Conservation (phyloP, 305 asterid genomes). For the Fraxinus ornus region DNA sequence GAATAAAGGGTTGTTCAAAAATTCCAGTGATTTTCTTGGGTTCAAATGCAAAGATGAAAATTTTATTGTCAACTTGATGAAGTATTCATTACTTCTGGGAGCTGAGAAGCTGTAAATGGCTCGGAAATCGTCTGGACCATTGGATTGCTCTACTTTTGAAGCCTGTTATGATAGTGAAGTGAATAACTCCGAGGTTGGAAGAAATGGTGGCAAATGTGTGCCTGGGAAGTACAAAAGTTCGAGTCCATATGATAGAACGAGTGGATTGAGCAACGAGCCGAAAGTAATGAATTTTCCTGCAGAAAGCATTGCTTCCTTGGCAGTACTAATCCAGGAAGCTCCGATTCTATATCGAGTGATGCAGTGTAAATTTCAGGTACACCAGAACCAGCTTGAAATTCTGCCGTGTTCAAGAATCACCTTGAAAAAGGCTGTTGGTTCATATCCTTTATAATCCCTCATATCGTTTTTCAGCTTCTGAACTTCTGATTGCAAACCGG, state of each 20-base stretch:
- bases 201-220: constrained; percentile 6
- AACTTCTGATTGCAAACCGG: constrained; percentile 53
- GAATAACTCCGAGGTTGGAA: not conserved
- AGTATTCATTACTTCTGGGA: constrained; percentile 38
- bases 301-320: constrained; percentile 22
- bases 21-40: constrained; percentile 18
- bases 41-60: constrained; percentile 2
- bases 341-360: too few species aligned
- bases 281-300: constrained; percentile 7
- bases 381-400: constrained; percentile 43
- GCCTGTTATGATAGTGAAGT: not conserved
- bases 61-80: constrained; percentile 25
- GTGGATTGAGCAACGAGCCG: constrained; percentile 9
- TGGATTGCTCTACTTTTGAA: constrained; percentile 13
- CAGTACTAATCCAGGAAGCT: too few species aligned
- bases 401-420: constrained; percentile 60
- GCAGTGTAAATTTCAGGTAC: constrained; percentile 62
- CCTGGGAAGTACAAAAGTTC: constrained; percentile 17
- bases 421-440: constrained; percentile 39
- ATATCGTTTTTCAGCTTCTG: constrained; percentile 43
- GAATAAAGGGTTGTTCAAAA: constrained; percentile 11
- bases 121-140: constrained; percentile 27
- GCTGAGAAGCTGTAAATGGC: constrained; percentile 49
- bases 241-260: not conserved
- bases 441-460: constrained; percentile 40